phyloP scores from a whole-genome alignment of 202 grass and related monocot species.

The Alloteropsis angusta region DNA sequence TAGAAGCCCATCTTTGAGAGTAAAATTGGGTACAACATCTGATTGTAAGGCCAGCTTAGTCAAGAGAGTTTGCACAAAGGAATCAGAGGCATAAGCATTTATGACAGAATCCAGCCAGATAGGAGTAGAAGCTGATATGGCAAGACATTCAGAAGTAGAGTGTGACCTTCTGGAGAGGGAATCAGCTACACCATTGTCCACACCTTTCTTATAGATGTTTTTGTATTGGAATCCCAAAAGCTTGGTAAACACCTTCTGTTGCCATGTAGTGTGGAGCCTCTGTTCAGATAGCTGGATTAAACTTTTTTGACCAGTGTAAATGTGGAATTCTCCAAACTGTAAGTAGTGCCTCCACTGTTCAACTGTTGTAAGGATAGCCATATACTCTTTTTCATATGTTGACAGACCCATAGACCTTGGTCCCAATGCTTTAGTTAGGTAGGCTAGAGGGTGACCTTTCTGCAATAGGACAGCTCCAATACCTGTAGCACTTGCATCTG shows the following conservation, averaged over 20 bases:
- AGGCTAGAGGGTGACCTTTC: too few species aligned
- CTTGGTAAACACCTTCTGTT: background rate
- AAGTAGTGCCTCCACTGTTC: background rate
- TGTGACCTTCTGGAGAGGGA: background rate
- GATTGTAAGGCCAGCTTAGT: background rate
- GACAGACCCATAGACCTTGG: too few species aligned
- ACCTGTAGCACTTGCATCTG: background rate
- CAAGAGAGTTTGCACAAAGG: fast-evolving
- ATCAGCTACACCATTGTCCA: background rate
- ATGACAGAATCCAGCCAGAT: fast-evolving
- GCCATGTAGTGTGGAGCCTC: background rate
- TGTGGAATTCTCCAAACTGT: background rate
- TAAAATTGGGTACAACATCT: background rate
- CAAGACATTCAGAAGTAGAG: background rate
- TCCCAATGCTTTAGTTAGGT: background rate
- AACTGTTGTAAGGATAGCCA: background rate
- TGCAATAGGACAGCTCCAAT: background rate
- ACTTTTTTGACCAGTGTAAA: background rate
- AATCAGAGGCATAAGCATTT: background rate
- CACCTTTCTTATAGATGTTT: background rate
- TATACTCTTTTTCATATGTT: background rate
- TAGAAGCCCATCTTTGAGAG: background rate
- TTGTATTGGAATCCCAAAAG: background rate
- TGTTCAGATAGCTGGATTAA: background rate
- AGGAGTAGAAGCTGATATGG: background rate